Evolutionary conservation across 352 stramenopile species (phyloP), one percentile per base, ranked within the genome.

Genomic region (Phytophthora pseudosyringae): DNA sequence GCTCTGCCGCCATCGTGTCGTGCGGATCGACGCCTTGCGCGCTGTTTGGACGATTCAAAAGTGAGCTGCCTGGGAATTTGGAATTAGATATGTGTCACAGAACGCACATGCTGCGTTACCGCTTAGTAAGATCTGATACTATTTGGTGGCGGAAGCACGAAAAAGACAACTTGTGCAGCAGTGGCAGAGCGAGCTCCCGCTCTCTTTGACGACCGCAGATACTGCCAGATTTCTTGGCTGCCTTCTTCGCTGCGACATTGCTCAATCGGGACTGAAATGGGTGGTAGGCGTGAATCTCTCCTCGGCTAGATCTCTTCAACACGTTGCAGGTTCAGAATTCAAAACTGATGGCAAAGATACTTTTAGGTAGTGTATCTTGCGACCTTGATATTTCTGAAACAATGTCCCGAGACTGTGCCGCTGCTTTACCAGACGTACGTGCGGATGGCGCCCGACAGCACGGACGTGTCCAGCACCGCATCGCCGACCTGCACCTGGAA

Each of bases 401-500:
- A 35, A 11, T n/a, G n/a, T n/a, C n/a, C 31, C 11, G 31, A 35
- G 31, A 35, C 31, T 11, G 11, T 11, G 31, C 52, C 35, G 59
- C 90, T 79, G 50, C 16, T 46, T 41, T 44, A 46, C 49, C 49
- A 57, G 8, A 57, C 25, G 7, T 38, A 57, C n/a, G 83, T 94
- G 40, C 78, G 85, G 32, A 94, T 94, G 13, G 69, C 83, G 13
- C 78, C 77, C 7, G 6, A 59, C 71, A 16, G 25, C 4, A 57
- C 13, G 6, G 49, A 38, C 16, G 79, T 83, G 11, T 76, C 56
- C 16, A 92, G 45, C 25, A 68, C 64, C n/a, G 50, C 49, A 45
- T 73, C 75, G 8, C 69, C 78, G 18, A 77, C 68, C 18, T 81
- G 66, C 26, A 94, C 51, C 44, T 86, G 72, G 47, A 94, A 91